Percentiles rank a stretch among this genome's conserved stretches.
Evolutionary conservation across 345 rosid species (phyloP).

Genomic region (Lenwebbia sp.): DNA sequence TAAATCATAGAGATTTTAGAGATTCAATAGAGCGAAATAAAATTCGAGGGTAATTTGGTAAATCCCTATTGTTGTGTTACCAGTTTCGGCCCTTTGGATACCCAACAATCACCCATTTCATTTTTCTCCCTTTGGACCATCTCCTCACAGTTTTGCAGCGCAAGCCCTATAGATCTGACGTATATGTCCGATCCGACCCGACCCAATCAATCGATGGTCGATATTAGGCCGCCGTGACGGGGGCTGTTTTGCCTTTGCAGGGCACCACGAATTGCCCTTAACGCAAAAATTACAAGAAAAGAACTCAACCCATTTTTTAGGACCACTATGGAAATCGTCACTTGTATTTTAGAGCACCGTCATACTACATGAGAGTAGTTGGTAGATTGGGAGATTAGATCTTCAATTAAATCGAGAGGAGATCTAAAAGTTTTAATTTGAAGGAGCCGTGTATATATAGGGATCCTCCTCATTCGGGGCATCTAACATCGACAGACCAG

Average conservation of each 20-base stretch:
- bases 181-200: rapidly evolving
- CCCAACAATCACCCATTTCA: background rate
- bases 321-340: background rate
- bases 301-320: background rate
- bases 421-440: background rate
- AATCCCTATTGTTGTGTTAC: background rate
- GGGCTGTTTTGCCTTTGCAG: background rate
- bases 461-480: rapidly evolving
- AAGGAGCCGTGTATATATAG: no score
- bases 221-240: rapidly evolving
- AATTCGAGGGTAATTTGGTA: background rate
- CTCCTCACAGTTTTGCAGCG: background rate
- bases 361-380: rapidly evolving
- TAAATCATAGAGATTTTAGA: background rate
- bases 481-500: background rate
- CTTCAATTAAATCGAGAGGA: background rate
- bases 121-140: background rate
- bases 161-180: background rate
- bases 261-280: background rate
- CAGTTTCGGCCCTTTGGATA: background rate
- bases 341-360: background rate
- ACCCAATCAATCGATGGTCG: background rate
- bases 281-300: background rate
- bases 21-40: background rate
- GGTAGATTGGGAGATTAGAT: background rate